Percentiles rank a stretch among this genome's conserved stretches.
Evolutionary conservation across 1,284 basidiomycete species (phyloP).

Genomic region (Leccinum laetum): DNA sequence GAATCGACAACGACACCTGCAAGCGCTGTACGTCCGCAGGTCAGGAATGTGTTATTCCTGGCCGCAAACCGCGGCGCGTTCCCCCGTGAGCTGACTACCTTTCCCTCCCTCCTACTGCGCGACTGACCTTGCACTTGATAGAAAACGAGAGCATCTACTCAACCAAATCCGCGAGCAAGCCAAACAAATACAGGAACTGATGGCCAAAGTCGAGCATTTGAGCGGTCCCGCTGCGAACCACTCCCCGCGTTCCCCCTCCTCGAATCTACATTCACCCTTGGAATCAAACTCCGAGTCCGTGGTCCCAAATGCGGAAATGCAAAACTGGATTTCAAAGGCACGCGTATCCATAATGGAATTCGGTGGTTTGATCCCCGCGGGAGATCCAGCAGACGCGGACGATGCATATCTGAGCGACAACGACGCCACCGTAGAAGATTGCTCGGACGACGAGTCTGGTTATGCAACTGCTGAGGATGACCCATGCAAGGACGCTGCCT

Average conservation of each 20-base stretch:
- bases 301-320: constrained; percentile 43
- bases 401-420: constrained; percentile 32
- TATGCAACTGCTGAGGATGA: constrained; percentile 36
- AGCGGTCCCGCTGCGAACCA: constrained; percentile 23
- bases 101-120: not conserved
- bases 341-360: constrained; percentile 65
- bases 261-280: constrained; percentile 23
- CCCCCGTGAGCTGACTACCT: constrained; percentile 57
- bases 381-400: constrained; percentile 38
- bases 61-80: constrained; percentile 72
- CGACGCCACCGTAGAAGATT: constrained; percentile 21
- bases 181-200: constrained; percentile 63
- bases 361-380: constrained; percentile 58
- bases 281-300: constrained; percentile 29
- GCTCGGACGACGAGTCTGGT: constrained; percentile 37
- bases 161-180: constrained; percentile 73
- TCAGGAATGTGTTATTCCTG: constrained; percentile 73
- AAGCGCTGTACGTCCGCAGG: constrained; percentile 66
- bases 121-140: constrained; percentile 23
- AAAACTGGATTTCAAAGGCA: constrained; percentile 74
- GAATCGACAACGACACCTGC: constrained; percentile 64
- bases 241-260: constrained; percentile 32
- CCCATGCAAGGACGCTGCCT: constrained; percentile 17
- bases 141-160: constrained; percentile 76
- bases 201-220: constrained; percentile 56